Conservation (phyloP, 139 green algal genomes). For the Coelastrella sp. region DNA sequence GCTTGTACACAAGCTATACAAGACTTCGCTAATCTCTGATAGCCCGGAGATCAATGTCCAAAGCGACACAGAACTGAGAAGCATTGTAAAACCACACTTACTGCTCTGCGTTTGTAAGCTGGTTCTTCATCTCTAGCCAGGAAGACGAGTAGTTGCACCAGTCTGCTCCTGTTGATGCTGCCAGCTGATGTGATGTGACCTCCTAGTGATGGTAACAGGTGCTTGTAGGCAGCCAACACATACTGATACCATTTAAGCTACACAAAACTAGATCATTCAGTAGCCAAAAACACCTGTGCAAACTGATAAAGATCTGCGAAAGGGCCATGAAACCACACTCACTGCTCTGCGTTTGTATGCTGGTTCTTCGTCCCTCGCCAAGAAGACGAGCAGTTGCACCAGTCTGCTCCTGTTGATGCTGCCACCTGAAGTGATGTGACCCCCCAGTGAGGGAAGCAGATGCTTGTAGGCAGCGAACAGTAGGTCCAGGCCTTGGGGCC, state of each 20-base stretch:
- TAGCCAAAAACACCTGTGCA: no score
- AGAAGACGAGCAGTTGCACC: conserved; percentile 58
- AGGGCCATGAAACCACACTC: neutral
- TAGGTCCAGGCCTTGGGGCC: conserved; percentile 81
- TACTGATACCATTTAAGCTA: no score
- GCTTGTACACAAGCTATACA: conserved; percentile 66
- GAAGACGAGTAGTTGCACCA: conserved; percentile 61
- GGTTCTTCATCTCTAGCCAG: conserved; percentile 70
- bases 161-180: conserved; percentile 59
- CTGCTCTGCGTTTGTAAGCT: conserved; percentile 64
- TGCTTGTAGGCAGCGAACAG: conserved; percentile 82
- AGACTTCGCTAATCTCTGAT: no score
- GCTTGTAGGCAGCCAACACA: conserved; percentile 84
- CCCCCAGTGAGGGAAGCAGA: conserved; percentile 68
- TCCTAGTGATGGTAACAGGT: conserved; percentile 67
- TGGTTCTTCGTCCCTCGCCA: conserved; percentile 69
- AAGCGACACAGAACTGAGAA: neutral
- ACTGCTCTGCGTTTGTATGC: conserved; percentile 69
- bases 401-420: conserved; percentile 64
- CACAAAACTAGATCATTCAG: no score
- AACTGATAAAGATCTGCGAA: neutral
- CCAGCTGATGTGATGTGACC: conserved; percentile 70
- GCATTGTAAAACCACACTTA: conserved; percentile 12
- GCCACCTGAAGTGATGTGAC: conserved; percentile 69
- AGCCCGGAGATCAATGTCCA: neutral